phyloP scores from a whole-genome alignment of 2,329 filamentous ascomycete species.

The Aspergillus versicolor region DNA sequence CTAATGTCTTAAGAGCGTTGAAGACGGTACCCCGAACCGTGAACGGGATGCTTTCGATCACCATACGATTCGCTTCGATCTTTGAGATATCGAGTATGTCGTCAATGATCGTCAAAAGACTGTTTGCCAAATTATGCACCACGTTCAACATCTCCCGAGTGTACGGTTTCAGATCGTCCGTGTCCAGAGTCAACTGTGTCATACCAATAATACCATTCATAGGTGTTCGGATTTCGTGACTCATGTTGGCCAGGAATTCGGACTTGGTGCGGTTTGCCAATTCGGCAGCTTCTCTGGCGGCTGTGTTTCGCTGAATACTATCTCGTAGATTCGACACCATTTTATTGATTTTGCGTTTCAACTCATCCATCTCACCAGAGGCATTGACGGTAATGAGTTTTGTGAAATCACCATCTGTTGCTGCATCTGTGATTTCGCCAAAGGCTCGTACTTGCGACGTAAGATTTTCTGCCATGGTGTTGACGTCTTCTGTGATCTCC shows the following conservation, averaged over 20 bases:
- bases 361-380: slow-evolving; percentile 97
- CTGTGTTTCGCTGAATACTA: slow-evolving; percentile 94
- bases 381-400: slow-evolving; percentile 96
- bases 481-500: slow-evolving; percentile 95
- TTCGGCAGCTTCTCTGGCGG: slow-evolving; percentile 92
- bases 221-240: slow-evolving; percentile 93
- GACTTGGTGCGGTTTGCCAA: slow-evolving; percentile 97
- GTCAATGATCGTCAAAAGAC: slow-evolving; percentile 94
- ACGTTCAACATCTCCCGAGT: slow-evolving; percentile 99
- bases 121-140: slow-evolving; percentile 94
- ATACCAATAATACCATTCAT: slow-evolving; percentile 99
- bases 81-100: slow-evolving; percentile 68
- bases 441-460: slow-evolving; percentile 97
- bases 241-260: slow-evolving; percentile 98
- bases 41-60: slow-evolving; percentile 97
- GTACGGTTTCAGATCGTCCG: slow-evolving; percentile 88
- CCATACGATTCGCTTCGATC: slow-evolving; percentile 95
- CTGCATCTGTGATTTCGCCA: slow-evolving; percentile 96
- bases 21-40: slow-evolving; percentile 92
- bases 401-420: slow-evolving; percentile 94
- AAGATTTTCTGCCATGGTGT: slow-evolving; percentile 83
- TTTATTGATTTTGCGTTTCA: slow-evolving; percentile 98
- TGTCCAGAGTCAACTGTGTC: slow-evolving; percentile 95
- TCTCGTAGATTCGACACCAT: slow-evolving; percentile 97
- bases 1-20: slow-evolving; percentile 92